Evolutionary conservation across 1,139 yeast genomes (phyloP), one percentile per base, ranked within the genome.

Genomic region (Kluyveromyces sp.): DNA sequence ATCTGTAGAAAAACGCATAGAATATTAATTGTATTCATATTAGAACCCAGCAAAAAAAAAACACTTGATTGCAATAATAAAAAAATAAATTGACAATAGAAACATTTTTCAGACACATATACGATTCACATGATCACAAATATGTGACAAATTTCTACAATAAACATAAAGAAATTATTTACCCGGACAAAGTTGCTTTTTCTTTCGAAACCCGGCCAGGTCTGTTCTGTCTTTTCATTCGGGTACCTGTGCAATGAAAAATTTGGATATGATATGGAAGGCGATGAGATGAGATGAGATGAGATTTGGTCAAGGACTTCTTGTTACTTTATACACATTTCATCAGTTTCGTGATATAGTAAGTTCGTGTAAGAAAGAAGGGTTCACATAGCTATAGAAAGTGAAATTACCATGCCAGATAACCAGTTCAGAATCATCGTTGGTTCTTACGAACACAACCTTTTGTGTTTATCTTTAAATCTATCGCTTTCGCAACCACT

Each of bases 361-460:
- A 31, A 10, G 10, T 31, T 31, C 7, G 10, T 10, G 10, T 7
- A 31, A 10, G 2, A 7, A 31, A 31, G 10, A 7, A 31, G 33
- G 33, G 25, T 30, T 30, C 32, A 30, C 1, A 30, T 30, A 30
- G 2, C 32, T 30, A 8, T 30, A 30, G 32, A 30, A 30, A 30
- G 32, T 7, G 32, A 30, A 8, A 8, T 30, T 30, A 8, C 6
- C 38, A 57, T 54, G 59, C 39, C 54, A 8, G 48, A 48, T 31
- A 64, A 62, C 51, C 73, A 70, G 58, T 84, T 92, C 55, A 74
- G 98, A 60, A 79, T 92, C 37, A 76, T 92, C 59, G 95, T 88
- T 7, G 98, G 97, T 26, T 89, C 97, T 1, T 92, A 94, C 60
- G 98, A 94, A 68, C 98, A 94, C 68, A 88, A 89, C 53, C 68